phyloP scores from a whole-genome alignment of 176 grass and related monocot species.

The Juncus inflexus region DNA sequence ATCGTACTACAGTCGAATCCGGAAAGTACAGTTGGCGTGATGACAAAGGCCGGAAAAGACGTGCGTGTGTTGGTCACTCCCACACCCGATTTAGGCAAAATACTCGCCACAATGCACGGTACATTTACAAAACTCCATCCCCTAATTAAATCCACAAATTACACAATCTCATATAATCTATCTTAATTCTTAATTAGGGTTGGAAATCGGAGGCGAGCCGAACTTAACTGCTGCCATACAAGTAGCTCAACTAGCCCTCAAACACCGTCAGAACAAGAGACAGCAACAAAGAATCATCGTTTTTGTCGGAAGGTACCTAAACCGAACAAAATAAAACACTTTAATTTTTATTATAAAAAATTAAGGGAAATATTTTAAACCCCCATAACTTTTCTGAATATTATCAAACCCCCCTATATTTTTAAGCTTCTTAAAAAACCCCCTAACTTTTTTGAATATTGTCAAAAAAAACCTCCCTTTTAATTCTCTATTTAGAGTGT shows the following conservation, averaged over 20 bases:
- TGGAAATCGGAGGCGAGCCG: constrained; percentile 87
- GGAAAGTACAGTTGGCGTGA: constrained; percentile 93
- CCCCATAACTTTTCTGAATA: too few relatives aligned
- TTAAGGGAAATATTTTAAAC: neutral
- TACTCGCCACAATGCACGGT: constrained; percentile 99
- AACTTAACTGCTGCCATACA: constrained; percentile 89
- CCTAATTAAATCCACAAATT: neutral
- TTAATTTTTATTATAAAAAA: too few relatives aligned
- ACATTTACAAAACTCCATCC: constrained; percentile 8
- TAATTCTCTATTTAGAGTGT: too few relatives aligned
- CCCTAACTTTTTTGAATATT: neutral
- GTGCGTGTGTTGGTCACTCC: constrained; percentile 93
- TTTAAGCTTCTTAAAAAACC: too few relatives aligned
- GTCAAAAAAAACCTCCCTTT: too few relatives aligned
- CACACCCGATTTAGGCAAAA: constrained; percentile 98
- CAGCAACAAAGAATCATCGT: constrained; percentile 96
- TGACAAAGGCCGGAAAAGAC: constrained; percentile 98
- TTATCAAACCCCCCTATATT: too few relatives aligned
- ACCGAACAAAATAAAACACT: neutral
- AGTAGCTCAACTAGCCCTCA: constrained; percentile 89
- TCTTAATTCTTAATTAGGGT: constrained; percentile 31
- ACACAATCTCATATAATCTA: neutral
- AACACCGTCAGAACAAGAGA: constrained; percentile 98
- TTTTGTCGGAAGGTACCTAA: constrained; percentile 84
- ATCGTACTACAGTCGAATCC: constrained; percentile 75